Percentiles rank a stretch among this genome's conserved stretches.
Evolutionary conservation across 2,329 filamentous ascomycete genomes (phyloP).

Genomic region (Simplicillium sp.): DNA sequence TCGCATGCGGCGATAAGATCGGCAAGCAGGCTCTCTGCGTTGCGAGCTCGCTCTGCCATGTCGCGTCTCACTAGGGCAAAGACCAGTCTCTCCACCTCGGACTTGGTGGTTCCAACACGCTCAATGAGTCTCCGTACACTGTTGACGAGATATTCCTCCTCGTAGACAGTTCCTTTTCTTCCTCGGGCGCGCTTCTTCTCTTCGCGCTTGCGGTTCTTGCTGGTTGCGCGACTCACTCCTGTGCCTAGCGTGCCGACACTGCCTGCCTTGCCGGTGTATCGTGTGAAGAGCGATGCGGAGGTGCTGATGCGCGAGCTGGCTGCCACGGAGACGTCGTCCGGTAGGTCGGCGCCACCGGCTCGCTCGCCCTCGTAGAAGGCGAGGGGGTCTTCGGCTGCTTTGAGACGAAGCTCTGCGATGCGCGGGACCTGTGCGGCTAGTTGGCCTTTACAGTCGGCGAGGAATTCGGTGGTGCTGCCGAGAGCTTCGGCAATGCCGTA

Average conservation of each 20-base stretch:
- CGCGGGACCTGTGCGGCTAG: conserved; percentile 78
- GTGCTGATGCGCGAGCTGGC: conserved; percentile 73
- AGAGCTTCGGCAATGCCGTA: conserved; percentile 71
- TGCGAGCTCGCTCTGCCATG: conserved; percentile 80
- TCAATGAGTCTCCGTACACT: conserved; percentile 77
- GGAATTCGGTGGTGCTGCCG: conserved; percentile 75
- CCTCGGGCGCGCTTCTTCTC: conserved; percentile 91
- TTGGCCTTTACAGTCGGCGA: conserved; percentile 87
- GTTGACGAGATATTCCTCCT: conserved; percentile 93
- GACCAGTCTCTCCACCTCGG: conserved; percentile 66
- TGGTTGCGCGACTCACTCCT: conserved; percentile 67
- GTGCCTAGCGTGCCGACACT: conserved; percentile 62
- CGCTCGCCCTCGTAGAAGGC: conserved; percentile 80
- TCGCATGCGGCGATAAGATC: conserved; percentile 66
- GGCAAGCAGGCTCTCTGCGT: conserved; percentile 62
- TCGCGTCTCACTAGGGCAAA: conserved; percentile 67
- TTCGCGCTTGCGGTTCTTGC: conserved; percentile 79
- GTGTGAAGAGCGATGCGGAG: conserved; percentile 80
- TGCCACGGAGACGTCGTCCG: conserved; percentile 87
- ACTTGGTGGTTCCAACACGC: conserved; percentile 61
- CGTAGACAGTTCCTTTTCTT: conserved; percentile 95
- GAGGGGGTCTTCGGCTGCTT: conserved; percentile 76
- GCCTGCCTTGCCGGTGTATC: conserved; percentile 67
- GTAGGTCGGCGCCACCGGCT: conserved; percentile 57
- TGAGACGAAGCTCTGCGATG: conserved; percentile 69